Evolutionary conservation across 495 filamentous ascomycete genomes (phyloP).

Genomic region (Cetradonia linearis): DNA sequence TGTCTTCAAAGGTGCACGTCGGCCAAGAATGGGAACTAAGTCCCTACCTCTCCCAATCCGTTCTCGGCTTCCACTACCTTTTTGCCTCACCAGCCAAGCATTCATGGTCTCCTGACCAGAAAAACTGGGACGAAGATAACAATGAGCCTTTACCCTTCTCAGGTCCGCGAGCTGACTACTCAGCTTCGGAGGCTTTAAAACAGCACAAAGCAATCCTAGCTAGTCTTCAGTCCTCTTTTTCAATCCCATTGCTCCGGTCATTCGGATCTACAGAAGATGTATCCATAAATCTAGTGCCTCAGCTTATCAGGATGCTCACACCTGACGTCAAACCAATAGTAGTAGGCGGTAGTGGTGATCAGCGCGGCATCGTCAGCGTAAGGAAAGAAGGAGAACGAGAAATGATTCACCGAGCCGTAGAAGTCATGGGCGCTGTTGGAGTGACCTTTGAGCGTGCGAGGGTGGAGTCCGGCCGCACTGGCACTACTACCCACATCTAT

Average conservation of each 20-base stretch:
- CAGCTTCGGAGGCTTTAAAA: conserved; percentile 67
- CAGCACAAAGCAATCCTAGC: conserved; percentile 47
- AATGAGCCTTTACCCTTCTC: conserved; percentile 61
- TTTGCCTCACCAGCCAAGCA: conserved; percentile 51
- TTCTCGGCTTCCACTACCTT: conserved; percentile 83
- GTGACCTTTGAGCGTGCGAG: conserved; percentile 74
- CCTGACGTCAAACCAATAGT: conserved; percentile 90
- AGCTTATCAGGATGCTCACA: conserved; percentile 68
- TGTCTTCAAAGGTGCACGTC: conserved; percentile 61
- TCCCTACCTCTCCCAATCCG: conserved; percentile 73
- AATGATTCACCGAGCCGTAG: conserved; percentile 68
- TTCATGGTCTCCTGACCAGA: conserved; percentile 15
- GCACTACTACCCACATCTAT: conserved; percentile 63
- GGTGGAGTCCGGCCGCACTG: conserved; percentile 51
- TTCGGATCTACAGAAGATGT: conserved; percentile 69
- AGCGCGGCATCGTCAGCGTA: conserved; percentile 66
- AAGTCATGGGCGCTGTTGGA: conserved; percentile 66
- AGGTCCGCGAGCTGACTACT: conserved; percentile 67
- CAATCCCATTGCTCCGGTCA: conserved; percentile 51
- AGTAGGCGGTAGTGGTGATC: conserved; percentile 59
- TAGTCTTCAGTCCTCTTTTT: conserved; percentile 46
- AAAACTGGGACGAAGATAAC: conserved; percentile 38
- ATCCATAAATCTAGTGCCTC: conserved; percentile 72
- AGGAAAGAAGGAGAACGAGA: conserved; percentile 72
- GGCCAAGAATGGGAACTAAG: conserved; percentile 81